Percentiles rank a stretch among this genome's conserved stretches.
Conservation (phyloP, 768 basidiomycete species). For the Tylopilus sp. region DNA sequence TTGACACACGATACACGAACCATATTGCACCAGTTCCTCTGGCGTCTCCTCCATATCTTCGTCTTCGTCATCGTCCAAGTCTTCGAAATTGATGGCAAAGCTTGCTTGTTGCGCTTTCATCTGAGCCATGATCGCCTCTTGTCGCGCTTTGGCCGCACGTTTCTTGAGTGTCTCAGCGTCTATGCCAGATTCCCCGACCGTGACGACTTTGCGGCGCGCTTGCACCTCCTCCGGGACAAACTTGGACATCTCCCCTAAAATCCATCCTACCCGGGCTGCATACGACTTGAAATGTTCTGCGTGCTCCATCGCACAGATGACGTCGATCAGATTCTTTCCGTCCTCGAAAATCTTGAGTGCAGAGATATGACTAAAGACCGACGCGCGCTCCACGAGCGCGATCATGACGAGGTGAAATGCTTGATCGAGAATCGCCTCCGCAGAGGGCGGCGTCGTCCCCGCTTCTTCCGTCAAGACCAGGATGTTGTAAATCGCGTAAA, state of each 20-base stretch:
- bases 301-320: slow-evolving; percentile 74
- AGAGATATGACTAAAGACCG: slow-evolving; percentile 58
- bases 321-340: slow-evolving; percentile 60
- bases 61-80: slow-evolving; percentile 67
- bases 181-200: slow-evolving; percentile 33
- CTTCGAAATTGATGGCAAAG: slow-evolving; percentile 76
- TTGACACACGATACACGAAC: slow-evolving; percentile 98
- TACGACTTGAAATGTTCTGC: slow-evolving; percentile 75
- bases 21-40: slow-evolving; percentile 57
- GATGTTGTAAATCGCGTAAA: slow-evolving; percentile 77
- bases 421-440: slow-evolving; percentile 90
- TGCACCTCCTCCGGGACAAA: slow-evolving; percentile 58
- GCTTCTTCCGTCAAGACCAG: slow-evolving; percentile 58
- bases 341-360: slow-evolving; percentile 55
- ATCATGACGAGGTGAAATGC: slow-evolving; percentile 84
- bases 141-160: slow-evolving; percentile 82
- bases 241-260: slow-evolving; percentile 56
- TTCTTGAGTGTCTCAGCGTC: slow-evolving; percentile 73
- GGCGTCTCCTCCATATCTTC: slow-evolving; percentile 44
- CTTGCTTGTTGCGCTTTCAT: slow-evolving; percentile 92
- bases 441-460: slow-evolving; percentile 64
- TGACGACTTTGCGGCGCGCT: slow-evolving; percentile 43
- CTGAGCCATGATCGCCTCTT: slow-evolving; percentile 91
- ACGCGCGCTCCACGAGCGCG: slow-evolving; percentile 68
- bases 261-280: slow-evolving; percentile 69